Evolutionary conservation across 306 rosid species (phyloP).

Genomic region (Nissolia schottii): DNA sequence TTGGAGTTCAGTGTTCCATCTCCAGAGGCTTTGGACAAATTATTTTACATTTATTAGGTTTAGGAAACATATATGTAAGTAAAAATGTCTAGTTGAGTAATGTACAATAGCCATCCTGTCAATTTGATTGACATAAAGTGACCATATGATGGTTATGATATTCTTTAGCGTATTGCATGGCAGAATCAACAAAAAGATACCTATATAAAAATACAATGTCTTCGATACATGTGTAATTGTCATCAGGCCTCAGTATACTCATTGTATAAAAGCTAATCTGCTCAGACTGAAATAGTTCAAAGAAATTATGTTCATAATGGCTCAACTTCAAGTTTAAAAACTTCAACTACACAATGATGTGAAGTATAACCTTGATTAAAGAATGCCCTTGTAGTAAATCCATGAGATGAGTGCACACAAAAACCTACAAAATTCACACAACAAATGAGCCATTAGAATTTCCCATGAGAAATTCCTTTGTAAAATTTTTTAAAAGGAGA

Average conservation of each 20-base stretch:
- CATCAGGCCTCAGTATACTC: slow-evolving; percentile 85
- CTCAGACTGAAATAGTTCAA: slow-evolving; percentile 55
- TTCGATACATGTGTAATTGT: slow-evolving; percentile 46
- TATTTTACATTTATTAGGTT: not conserved
- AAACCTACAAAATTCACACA: slow-evolving; percentile 53
- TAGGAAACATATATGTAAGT: not conserved
- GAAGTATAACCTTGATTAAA: slow-evolving; percentile 50
- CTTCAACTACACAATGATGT: slow-evolving; percentile 20
- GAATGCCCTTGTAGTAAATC: slow-evolving; percentile 76
- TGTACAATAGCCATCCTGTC: not conserved
- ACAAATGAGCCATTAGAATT: slow-evolving; percentile 6
- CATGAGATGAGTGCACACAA: slow-evolving; percentile 89
- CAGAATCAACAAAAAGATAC: slow-evolving; percentile 40
- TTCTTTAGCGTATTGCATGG: slow-evolving; percentile 5
- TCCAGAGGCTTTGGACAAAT: not conserved
- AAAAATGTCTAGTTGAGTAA: not conserved
- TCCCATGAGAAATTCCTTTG: not conserved
- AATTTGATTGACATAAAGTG: not conserved
- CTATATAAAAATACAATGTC: slow-evolving; percentile 80
- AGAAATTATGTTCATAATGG: slow-evolving; percentile 8
- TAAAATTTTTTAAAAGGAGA: not conserved
- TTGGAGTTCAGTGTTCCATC: slow-evolving; percentile 8
- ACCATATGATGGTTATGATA: slow-evolving; percentile 12
- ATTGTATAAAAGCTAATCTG: slow-evolving; percentile 74
- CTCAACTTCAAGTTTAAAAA: slow-evolving; percentile 11